Conservation (phyloP, 495 filamentous ascomycete genomes). For the Emericellopsis terricola region DNA sequence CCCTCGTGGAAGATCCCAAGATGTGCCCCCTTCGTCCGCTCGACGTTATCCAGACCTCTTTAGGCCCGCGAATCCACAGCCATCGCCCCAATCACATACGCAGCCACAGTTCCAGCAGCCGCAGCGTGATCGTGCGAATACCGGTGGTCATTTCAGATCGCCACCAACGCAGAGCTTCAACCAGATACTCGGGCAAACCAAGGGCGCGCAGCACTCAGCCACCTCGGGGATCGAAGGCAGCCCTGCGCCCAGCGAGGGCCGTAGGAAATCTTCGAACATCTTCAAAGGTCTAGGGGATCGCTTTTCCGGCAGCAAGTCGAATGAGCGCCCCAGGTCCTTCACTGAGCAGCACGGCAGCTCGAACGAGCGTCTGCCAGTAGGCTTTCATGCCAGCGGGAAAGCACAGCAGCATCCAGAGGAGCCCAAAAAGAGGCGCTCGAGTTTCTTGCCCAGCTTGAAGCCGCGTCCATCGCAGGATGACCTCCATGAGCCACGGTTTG, state of each 20-base stretch:
- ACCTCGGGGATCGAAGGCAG: constrained; percentile 5
- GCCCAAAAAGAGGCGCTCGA: constrained; percentile 7
- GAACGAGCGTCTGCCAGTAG: too few species aligned
- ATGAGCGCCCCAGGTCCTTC: constrained; percentile 11
- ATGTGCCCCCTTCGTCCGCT: constrained; percentile 20
- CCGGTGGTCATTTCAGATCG: too few species aligned
- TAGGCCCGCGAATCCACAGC: constrained; percentile 1
- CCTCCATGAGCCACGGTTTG: not conserved
- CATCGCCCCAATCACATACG: not conserved
- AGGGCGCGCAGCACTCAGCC: not conserved
- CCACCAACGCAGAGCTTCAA: too few species aligned
- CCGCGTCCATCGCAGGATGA: not conserved
- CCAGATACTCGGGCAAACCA: not conserved
- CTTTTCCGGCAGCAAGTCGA: constrained; percentile 8
- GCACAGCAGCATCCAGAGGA: too few species aligned
- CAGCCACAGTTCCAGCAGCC: not conserved
- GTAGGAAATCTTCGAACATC: constrained; percentile 17
- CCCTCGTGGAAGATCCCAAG: constrained; percentile 9
- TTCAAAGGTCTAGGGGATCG: constrained; percentile 16
- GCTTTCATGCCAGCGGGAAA: too few species aligned
- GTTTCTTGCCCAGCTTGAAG: constrained; percentile 1
- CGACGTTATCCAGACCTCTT: constrained; percentile 17
- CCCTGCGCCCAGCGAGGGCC: too few species aligned
- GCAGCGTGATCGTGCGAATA: not conserved
- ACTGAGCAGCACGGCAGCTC: too few species aligned